Base-by-base conservation (phyloP, 2,329 filamentous ascomycete genomes). In the Beauveria bassiana region DNA sequence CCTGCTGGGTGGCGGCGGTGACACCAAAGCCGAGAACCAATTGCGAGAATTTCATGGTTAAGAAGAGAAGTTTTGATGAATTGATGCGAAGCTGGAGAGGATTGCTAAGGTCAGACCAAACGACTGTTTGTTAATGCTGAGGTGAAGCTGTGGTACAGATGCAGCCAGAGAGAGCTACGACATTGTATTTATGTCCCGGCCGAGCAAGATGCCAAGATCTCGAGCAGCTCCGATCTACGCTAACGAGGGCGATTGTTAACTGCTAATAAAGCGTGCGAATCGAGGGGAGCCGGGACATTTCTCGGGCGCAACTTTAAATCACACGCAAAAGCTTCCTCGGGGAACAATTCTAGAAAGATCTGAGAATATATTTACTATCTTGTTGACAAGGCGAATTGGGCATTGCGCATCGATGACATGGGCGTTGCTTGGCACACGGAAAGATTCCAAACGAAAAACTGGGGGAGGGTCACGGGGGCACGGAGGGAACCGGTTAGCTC, bases 41-140 rank as follows among this genome's bases (percentile, higher is more conserved):
- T 14, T 58, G 38, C 26, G 46, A 55, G 12, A 53, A 40, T 28
- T 62, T 62, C 61, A 62, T 62, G 14, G 18, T 49, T 10, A 31
- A 22, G 2, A 6, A 20, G 3, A 16, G 18, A 28, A 24, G n/a
- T 22, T 34, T 22, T 18, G 4, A 40, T 49, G 1, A 28, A 16
- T 20, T 20, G 16, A 9, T 8, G 16, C 14, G 56, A 16, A 38
- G 34, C 12, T 38, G 14, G 16, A 12, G 34, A 38, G 34, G 2
- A 6, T 38, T 6, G 1, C 1, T 16, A 38, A 12, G 34, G 12
- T 10, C 12, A 38, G 34, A 38, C 6, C 1, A 14, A 16, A 38
- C 12, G 14, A 38, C 16, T 40, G 10, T 18, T 8, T 49, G 55
- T n/a, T 12, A 45, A 49, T 16, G 22, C 12, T n/a, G n/a, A 7